Base-by-base conservation (phyloP, 371 early-diverging fungal species). In the Quaeritorhiza haematococci region DNA sequence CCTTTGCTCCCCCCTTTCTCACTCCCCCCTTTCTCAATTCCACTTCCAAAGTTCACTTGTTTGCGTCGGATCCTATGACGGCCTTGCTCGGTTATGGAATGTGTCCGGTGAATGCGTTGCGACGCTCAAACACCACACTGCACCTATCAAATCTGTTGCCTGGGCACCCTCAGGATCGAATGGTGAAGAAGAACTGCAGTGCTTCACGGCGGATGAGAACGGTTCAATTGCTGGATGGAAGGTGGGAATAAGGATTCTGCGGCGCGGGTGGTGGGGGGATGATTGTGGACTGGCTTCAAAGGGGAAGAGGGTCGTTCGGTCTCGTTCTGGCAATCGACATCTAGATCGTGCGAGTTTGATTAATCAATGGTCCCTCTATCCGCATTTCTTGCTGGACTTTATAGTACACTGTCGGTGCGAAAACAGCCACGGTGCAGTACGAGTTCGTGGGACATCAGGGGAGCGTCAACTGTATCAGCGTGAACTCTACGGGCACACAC, bases 41-140 rank as follows among this genome's bases (percentile, higher is more conserved):
- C 2, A 24, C 49, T 24, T 44, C 19, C n/a, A n/a, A 56, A 79
- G 80, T 8, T 38, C 55, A 7, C 58, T 79, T 27, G 84, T 92
- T 55, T 72, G 87, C 55, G 86, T 90, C 3, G 92, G 92, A 24
- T 86, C 88, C 3, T 94, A 90, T 64, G 96, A 96, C 64, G 85
- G 84, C 53, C 73, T 79, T 52, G 86, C 86, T 32, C 81, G 93
- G 19, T 66, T 96, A 53, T 94, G 92, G 91, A 85, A 88, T 61
- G 69, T 75, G 43, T 76, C 80, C 10, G 87, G 85, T 53, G 82
- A 84, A 71, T 89, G 87, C 63, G 67, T 85, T 30, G 75, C 78
- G 15, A 84, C 82, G 35, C 73, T 91, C 56, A 61, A 68, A 15
- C 87, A 82, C 0, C 93, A 92, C 58, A 74, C 60, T 15, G 85